phyloP scores from a whole-genome alignment of 2,329 filamentous ascomycete genomes.

The Fusarium miscanthi region DNA sequence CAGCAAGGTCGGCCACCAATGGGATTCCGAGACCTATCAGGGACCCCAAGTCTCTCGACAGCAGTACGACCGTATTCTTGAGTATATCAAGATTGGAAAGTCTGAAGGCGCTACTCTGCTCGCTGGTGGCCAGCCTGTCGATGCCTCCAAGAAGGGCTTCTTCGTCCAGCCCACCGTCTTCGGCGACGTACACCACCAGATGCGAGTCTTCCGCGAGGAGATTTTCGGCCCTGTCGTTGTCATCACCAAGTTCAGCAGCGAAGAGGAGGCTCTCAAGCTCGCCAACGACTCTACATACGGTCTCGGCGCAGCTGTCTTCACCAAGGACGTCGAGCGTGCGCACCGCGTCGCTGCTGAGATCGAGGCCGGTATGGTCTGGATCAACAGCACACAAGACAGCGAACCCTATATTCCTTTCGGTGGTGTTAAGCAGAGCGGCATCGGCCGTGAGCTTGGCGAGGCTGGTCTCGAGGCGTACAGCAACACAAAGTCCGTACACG shows the following conservation, averaged over 20 bases:
- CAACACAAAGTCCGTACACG: conserved; percentile 43
- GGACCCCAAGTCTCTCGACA: conserved; percentile 65
- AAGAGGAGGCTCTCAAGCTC: conserved; percentile 78
- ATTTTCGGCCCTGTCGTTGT: conserved; percentile 89
- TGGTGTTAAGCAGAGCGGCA: conserved; percentile 46
- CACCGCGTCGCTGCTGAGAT: conserved; percentile 79
- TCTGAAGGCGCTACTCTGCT: conserved; percentile 44
- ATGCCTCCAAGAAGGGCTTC: conserved; percentile 78
- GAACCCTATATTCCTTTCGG: conserved; percentile 44
- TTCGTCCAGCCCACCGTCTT: conserved; percentile 92
- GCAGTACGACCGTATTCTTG: conserved; percentile 74
- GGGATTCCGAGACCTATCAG: conserved; percentile 52
- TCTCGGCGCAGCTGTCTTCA: conserved; percentile 83
- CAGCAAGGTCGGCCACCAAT: conserved; percentile 51
- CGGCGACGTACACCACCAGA: conserved; percentile 70
- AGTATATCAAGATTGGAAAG: conserved; percentile 63
- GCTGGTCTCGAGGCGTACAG: conserved; percentile 45
- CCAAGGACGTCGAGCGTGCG: conserved; percentile 81
- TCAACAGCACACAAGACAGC: conserved; percentile 51
- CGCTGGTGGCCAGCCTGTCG: conserved; percentile 49
- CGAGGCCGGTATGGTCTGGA: conserved; percentile 73
- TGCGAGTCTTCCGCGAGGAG: conserved; percentile 91
- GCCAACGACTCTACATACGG: conserved; percentile 82
- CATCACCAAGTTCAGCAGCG: conserved; percentile 83
- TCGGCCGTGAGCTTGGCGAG: conserved; percentile 43